Evolutionary conservation across 495 filamentous ascomycete genomes (phyloP).

Genomic region (Zalerion maritima): DNA sequence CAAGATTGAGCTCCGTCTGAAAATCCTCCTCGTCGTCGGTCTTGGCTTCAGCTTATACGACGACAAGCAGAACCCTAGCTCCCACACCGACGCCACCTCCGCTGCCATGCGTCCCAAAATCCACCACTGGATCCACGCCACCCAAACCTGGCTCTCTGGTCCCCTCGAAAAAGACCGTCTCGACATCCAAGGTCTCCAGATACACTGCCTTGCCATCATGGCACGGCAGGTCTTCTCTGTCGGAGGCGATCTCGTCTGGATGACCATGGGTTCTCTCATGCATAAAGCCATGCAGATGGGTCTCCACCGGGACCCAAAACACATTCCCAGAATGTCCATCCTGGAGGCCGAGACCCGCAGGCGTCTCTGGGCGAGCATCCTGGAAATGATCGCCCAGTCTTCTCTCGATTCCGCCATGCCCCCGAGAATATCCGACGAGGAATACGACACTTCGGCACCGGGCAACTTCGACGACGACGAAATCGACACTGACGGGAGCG

Average conservation of each 20-base stretch:
- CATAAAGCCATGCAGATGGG: slow-evolving; percentile 44
- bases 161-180: slow-evolving; percentile 38
- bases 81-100: slow-evolving; percentile 23
- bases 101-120: slow-evolving; percentile 35
- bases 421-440: slow-evolving; percentile 30
- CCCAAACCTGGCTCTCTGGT: slow-evolving; percentile 40
- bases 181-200: slow-evolving; percentile 34
- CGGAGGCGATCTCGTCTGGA: slow-evolving; percentile 42
- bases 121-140: slow-evolving; percentile 37
- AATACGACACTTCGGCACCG: slow-evolving; percentile 41
- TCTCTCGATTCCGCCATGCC: slow-evolving; percentile 40
- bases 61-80: slow-evolving; percentile 15
- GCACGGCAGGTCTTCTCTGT: slow-evolving; percentile 35
- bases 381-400: slow-evolving; percentile 44
- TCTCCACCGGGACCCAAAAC: slow-evolving; percentile 41
- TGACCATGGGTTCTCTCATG: slow-evolving; percentile 37
- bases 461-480: slow-evolving; percentile 43
- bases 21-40: slow-evolving; percentile 38
- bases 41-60: slow-evolving; percentile 35
- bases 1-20: slow-evolving; percentile 25
- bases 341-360: slow-evolving; percentile 41
- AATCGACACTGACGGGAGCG: too few species aligned
- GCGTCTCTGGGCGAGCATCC: slow-evolving; percentile 46
- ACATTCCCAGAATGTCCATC: slow-evolving; percentile 29
- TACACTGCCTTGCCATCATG: slow-evolving; percentile 39